phyloP scores from a whole-genome alignment of 805 yeast species.

The Komagataella mondaviorum region DNA sequence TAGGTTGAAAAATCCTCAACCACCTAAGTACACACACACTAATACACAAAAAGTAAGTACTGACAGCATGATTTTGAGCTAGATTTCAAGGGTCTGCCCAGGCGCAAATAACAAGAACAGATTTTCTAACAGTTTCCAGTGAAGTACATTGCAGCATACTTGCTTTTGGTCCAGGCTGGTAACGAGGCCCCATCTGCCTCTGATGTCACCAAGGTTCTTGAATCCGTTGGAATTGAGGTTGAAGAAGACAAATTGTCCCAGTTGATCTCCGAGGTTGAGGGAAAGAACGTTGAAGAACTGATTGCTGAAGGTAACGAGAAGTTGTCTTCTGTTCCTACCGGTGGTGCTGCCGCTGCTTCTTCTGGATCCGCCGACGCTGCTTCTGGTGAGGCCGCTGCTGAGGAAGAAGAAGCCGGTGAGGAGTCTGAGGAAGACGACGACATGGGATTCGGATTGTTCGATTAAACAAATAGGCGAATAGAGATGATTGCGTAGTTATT shows the following conservation, averaged over 20 bases:
- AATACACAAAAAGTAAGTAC: not conserved
- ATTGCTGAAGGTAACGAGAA: conserved; percentile 72
- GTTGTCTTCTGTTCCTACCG: conserved; percentile 72
- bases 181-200: conserved; percentile 79
- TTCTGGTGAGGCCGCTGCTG: conserved; percentile 43
- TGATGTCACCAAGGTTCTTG: conserved; percentile 78
- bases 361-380: conserved; percentile 42
- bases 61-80: not conserved
- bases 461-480: conserved; percentile 37
- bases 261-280: conserved; percentile 64
- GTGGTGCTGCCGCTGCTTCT: conserved; percentile 62
- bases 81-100: not conserved
- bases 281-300: conserved; percentile 62
- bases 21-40: not conserved
- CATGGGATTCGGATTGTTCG: conserved; percentile 93
- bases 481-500: not conserved
- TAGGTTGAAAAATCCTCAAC: not conserved
- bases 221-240: conserved; percentile 88
- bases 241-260: conserved; percentile 64
- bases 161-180: conserved; percentile 81
- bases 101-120: not conserved
- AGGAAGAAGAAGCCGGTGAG: conserved; percentile 41
- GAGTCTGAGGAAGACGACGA: conserved; percentile 39
- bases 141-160: conserved; percentile 92
- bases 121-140: conserved; percentile 19